Base-by-base conservation (phyloP, 306 rosid species). In the Trichosanthes truncata region DNA sequence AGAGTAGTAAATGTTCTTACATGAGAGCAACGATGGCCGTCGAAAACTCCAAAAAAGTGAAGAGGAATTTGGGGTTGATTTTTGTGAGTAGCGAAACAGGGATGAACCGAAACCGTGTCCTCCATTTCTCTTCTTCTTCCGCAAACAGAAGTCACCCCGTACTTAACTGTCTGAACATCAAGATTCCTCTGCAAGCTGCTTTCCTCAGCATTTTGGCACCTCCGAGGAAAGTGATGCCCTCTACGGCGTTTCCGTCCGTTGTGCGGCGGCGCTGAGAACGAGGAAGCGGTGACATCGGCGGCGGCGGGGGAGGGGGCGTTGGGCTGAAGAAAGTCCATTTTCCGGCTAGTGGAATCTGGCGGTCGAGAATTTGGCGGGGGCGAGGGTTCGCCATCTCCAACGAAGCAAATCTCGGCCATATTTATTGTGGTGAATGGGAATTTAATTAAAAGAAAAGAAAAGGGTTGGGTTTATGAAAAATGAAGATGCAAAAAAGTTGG, bases 1-100 rank as follows among this genome's bases (percentile, higher is more conserved):
- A 21, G 15, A 25, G 66, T 11, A 0, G 8, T 4, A 0, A 1
- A 14, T 18, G 26, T 35, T 61, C 21, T 84, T 89, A 94, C 98
- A 80, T 95, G 99, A 76, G 99, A 93, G 92, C 99, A 95, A 23
- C 97, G 97, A 61, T 95, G 99, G 76, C 99, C 99, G 82, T 95
- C 99, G 84, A 86, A 95, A n/a, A 95, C 94, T 0, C 94, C 99
- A n/a, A 84, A 93, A 81, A 81, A 93, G 67, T 95, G 93, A 6
- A 80, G 66, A 0, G 45, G 74, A 7, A 77, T 63, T 1, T 72
- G 17, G 13, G 79, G 68, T 0, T 26, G 12, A 15, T 15, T 74
- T 14, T 43, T 45, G 3, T 72, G 74, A n/a, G 20, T 20, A 12
- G 61, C 59, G 59, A 82, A 88, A 3, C 48, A 81, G 6, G 93